Base-by-base conservation (phyloP, 768 basidiomycete genomes). In the Cubamyces lactineus region DNA sequence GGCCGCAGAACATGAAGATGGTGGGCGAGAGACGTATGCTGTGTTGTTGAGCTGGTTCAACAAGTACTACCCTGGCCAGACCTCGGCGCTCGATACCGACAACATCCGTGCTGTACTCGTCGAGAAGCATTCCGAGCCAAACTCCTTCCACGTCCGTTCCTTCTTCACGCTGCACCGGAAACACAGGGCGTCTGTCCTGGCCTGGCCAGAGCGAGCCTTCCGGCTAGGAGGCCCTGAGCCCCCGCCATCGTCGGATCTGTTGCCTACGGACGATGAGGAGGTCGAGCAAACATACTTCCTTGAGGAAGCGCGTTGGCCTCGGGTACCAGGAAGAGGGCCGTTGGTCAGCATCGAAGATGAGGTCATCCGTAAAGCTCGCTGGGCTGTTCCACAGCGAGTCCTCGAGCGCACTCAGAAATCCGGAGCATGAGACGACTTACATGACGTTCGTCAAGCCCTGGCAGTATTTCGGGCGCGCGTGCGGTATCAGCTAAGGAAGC, bases 11-110 rank as follows among this genome's bases (percentile, higher is more conserved):
- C n/a, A 24, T 30, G 38, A 42, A 50, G 9, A 52, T 11, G 12
- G 8, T 30, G 40, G 26, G 13, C 45, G 8, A 5, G 16, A 5
- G 15, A 47, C 43, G 6, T 62, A 55, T 26, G 53, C 53, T 19
- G 41, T 48, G 6, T 16, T 62, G n/a, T 40, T 62, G 16, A 54
- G 61, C 12, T 62, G 60, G 60, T 55, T 43, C 34, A 26, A 55
- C 30, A 39, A 24, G 41, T 55, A 51, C 40, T 48, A 41, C 21
- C 61, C 61, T 1, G 61, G 61, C 3, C 12, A 15, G 15, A 34
- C 34, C 19, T 46, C 51, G 19, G 53, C 61, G 2, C 17, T n/a
- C 21, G 26, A 38, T 12, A 11, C 13, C 3, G 46, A 61, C 19
- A 61, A 48, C 21, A 51, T 62, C 17, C 45, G 52, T 19, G 48